Evolutionary conservation across 2,329 filamentous ascomycete species (phyloP).

Genomic region (Penicillium freii): DNA sequence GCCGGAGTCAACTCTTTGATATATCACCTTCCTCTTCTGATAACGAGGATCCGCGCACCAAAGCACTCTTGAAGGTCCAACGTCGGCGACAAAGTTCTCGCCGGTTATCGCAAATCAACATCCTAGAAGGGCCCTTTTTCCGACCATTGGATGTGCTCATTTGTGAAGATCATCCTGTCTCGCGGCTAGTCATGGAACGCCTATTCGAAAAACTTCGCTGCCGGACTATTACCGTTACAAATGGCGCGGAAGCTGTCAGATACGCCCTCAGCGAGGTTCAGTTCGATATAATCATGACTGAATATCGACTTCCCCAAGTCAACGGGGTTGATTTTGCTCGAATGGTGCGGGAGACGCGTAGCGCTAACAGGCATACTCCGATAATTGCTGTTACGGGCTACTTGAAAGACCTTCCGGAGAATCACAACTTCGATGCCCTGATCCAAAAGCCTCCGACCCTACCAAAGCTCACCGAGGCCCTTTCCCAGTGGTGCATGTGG

Average conservation of each 20-base stretch:
- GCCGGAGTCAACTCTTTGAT: constrained; percentile 90
- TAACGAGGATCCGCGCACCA: constrained; percentile 90
- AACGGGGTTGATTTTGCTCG: constrained; percentile 93
- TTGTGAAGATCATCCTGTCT: constrained; percentile 96
- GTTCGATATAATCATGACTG: constrained; percentile 98
- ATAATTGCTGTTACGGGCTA: constrained; percentile 97
- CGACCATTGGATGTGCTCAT: constrained; percentile 90
- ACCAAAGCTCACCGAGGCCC: constrained; percentile 82
- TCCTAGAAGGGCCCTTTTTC: constrained; percentile 81
- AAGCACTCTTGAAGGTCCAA: constrained; percentile 86
- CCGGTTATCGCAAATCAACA: constrained; percentile 83
- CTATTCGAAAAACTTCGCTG: constrained; percentile 92
- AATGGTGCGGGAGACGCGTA: constrained; percentile 97
- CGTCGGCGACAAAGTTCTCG: constrained; percentile 93
- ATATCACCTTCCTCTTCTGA: constrained; percentile 97
- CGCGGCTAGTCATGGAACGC: constrained; percentile 98
- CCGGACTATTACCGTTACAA: constrained; percentile 85
- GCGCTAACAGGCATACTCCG: constrained; percentile 88
- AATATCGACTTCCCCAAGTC: constrained; percentile 92
- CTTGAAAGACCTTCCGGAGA: constrained; percentile 91
- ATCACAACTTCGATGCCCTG: constrained; percentile 91
- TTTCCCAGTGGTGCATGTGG: constrained; percentile 89
- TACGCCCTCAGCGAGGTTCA: constrained; percentile 97
- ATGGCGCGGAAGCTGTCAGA: constrained; percentile 85
- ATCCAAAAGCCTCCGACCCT: constrained; percentile 96